phyloP scores from a whole-genome alignment of 2,329 filamentous ascomycete genomes.

The Westerdykella ornata region DNA sequence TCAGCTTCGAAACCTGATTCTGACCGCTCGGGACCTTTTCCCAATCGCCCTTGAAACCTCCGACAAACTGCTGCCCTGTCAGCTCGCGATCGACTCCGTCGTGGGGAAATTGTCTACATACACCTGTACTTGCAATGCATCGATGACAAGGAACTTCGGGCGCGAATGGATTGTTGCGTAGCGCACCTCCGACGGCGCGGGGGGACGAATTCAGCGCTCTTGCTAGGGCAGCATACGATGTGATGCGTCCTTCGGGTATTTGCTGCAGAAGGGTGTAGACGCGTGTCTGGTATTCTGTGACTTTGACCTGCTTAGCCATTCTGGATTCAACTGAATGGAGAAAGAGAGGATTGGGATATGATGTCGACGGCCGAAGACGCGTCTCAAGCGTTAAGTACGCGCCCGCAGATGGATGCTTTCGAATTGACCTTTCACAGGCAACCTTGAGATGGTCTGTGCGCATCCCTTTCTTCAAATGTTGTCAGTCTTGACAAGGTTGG shows the following conservation, averaged over 20 bases:
- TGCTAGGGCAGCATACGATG: conserved; percentile 70
- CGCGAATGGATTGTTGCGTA: conserved; percentile 74
- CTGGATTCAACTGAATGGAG: conserved; percentile 5
- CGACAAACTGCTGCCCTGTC: conserved; percentile 40
- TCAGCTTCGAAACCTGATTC: conserved; percentile 58
- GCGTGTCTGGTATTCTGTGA: conserved; percentile 35
- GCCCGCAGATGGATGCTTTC: conserved; percentile 20
- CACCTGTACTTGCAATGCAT: conserved; percentile 65
- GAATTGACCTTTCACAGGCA: conserved; percentile 24
- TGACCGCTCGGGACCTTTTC: conserved; percentile 55
- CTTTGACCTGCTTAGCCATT: conserved; percentile 15
- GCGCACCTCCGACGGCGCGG: conserved; percentile 68
- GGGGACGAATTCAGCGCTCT: conserved; percentile 63
- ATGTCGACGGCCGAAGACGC: neutral
- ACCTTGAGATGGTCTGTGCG: neutral
- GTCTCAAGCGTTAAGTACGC: conserved; percentile 9
- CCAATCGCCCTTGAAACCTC: conserved; percentile 65
- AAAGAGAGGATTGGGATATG: neutral
- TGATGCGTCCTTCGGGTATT: conserved; percentile 67
- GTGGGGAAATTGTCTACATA: conserved; percentile 28
- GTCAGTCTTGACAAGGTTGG: neutral
- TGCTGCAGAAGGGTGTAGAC: conserved; percentile 69
- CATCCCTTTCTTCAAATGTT: neutral
- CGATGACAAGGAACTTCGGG: conserved; percentile 76
- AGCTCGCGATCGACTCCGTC: neutral